Percentiles rank a stretch among this genome's conserved stretches.
Conservation (phyloP, 1,284 basidiomycete species). For the Sporisorium exsertum region DNA sequence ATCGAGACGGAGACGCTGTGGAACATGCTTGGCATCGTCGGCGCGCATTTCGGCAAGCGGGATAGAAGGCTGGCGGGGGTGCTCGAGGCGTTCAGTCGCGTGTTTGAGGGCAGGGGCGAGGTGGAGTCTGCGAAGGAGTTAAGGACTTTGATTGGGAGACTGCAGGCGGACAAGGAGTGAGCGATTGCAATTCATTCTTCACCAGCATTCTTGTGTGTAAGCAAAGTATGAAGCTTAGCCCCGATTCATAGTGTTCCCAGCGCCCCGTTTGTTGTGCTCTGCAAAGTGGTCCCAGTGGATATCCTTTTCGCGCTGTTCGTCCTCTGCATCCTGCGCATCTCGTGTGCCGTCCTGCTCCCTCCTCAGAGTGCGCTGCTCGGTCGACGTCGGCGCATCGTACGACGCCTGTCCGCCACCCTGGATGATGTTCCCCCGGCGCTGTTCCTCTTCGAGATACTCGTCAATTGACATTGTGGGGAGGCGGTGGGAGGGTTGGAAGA, state of each 20-base stretch:
- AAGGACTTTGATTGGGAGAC: neutral
- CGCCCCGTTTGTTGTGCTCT: conserved; percentile 74
- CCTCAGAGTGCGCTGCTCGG: conserved; percentile 66
- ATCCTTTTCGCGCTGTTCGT: conserved; percentile 70
- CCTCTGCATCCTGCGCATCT: conserved; percentile 78
- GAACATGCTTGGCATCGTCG: conserved; percentile 29
- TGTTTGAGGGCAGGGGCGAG: conserved; percentile 28
- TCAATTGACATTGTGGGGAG: conserved; percentile 97
- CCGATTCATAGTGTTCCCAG: conserved; percentile 94
- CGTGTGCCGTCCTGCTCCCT: conserved; percentile 82
- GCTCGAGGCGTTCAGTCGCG: conserved; percentile 22
- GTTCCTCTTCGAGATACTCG: conserved; percentile 90
- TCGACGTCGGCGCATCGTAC: conserved; percentile 65
- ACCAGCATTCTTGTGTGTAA: neutral
- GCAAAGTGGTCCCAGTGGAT: conserved; percentile 60
- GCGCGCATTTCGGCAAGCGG: conserved; percentile 10
- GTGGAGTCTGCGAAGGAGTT: conserved; percentile 8
- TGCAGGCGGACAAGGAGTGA: neutral
- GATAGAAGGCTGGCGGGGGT: conserved; percentile 15
- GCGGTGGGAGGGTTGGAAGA: conserved; percentile 86
- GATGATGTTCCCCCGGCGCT: conserved; percentile 85
- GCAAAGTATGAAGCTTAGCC: conserved; percentile 70
- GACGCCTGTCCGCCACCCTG: conserved; percentile 75
- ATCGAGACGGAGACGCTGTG: conserved; percentile 27
- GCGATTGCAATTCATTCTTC: neutral